phyloP scores from a whole-genome alignment of 2,329 filamentous ascomycete species.

The Seiridium unicorne region DNA sequence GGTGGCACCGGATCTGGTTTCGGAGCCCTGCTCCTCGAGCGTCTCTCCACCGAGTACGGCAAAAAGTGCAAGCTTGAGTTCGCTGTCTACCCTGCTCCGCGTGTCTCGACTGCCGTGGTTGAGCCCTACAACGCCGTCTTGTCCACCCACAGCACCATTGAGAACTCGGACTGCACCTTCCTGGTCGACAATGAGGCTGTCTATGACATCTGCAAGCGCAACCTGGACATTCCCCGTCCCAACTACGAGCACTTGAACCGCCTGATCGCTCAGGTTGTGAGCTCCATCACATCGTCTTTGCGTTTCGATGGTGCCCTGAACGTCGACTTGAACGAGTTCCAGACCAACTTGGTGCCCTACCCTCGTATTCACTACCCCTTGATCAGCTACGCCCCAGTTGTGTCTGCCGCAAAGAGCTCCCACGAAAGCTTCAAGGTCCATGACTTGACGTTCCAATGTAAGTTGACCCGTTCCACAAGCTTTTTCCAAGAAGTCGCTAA shows the following conservation, averaged over 20 bases:
- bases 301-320: slow-evolving; percentile 73
- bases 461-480: slow-evolving; percentile 23
- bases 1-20: slow-evolving; percentile 73
- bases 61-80: slow-evolving; percentile 80
- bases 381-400: slow-evolving; percentile 70
- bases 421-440: slow-evolving; percentile 87
- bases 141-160: slow-evolving; percentile 72
- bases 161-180: slow-evolving; percentile 79
- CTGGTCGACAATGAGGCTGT: slow-evolving; percentile 74
- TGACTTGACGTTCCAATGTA: slow-evolving; percentile 74
- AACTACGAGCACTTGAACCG: slow-evolving; percentile 72
- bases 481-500: slow-evolving; percentile 11
- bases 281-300: slow-evolving; percentile 70
- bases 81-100: slow-evolving; percentile 68
- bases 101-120: slow-evolving; percentile 68
- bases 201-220: slow-evolving; percentile 73
- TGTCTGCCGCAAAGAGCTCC: slow-evolving; percentile 72
- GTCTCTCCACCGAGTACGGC: slow-evolving; percentile 70
- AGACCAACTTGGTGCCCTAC: slow-evolving; percentile 73
- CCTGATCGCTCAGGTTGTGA: slow-evolving; percentile 71
- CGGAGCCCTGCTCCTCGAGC: slow-evolving; percentile 69
- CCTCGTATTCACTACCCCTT: slow-evolving; percentile 73
- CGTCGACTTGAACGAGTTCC: slow-evolving; percentile 75
- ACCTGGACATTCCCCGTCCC: slow-evolving; percentile 67
- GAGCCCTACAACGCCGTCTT: slow-evolving; percentile 75